Base-by-base conservation (phyloP, 257 asterid species). In the Handroanthus guayacan region DNA sequence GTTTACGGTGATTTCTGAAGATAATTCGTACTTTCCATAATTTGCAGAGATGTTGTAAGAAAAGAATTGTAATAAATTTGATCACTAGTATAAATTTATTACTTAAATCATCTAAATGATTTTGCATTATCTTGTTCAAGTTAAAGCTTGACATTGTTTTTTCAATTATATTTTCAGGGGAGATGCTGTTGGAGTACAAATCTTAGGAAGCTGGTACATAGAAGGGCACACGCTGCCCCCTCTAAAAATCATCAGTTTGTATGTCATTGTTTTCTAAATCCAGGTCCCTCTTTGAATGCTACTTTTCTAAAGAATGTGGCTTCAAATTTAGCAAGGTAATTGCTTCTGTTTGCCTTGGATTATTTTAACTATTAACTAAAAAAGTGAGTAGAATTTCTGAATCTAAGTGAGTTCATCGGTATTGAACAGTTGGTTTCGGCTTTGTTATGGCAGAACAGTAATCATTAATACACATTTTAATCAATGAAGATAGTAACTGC, bases 201-300 rank as follows among this genome's bases (percentile, higher is more conserved):
- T 79, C 79, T 84, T 70, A 82, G 88, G 13, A 86, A 81, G 85
- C 79, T 86, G 76, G 78, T 84, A 67, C 83, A 48, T 16, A 66
- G 86, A 79, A 82, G 84, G 70, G 80, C 76, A 43, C 65, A 87
- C 84, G 45, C 82, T 34, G 51, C 71, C 52, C 86, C 90, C 31
- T 81, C 69, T 77, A 83, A 80, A 79, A 72, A 79, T 70, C 81
- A 72, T 74, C 83, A 58, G 80, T 76, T 85, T 62, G 84, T 82
- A 85, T 95, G 97, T 81, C 77, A 80, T 64, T 88, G 97, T 69
- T 83, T 85, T 79, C 79, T 90, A 67, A 89, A 77, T 60, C 83
- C 87, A 13, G 86, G 81, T 68, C 89, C 87, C 73, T 69, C 87
- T 67, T 72, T 84, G 67, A 86, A 81, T 69, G 65, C 76, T 74